phyloP scores from a whole-genome alignment of 352 stramenopile genomes.

The Chrysophaeum taylorii region DNA sequence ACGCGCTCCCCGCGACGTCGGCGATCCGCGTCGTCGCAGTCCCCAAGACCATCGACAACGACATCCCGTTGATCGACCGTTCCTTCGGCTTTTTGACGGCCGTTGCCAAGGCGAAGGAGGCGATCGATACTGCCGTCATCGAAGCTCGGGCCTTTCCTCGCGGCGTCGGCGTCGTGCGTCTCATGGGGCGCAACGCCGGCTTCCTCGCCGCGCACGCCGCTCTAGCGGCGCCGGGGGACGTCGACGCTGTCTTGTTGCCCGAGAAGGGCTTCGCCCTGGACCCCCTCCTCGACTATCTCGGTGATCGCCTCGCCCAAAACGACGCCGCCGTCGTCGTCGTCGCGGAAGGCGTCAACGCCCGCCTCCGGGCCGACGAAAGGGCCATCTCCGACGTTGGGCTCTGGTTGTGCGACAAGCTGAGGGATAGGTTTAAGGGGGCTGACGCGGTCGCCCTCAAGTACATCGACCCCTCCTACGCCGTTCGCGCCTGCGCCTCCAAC shows the following conservation, averaged over 20 bases:
- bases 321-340: constrained; percentile 88
- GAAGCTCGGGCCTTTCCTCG: constrained; percentile 69
- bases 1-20: constrained; percentile 38
- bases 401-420: constrained; percentile 48
- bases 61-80: constrained; percentile 48
- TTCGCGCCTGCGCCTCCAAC: constrained; percentile 80
- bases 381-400: constrained; percentile 48
- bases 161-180: constrained; percentile 85
- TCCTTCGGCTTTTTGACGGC: constrained; percentile 90
- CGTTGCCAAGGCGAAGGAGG: constrained; percentile 74
- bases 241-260: constrained; percentile 79
- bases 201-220: constrained; percentile 87
- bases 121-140: constrained; percentile 50
- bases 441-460: constrained; percentile 86
- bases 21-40: constrained; percentile 46
- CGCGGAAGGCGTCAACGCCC: constrained; percentile 68
- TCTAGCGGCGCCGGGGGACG: constrained; percentile 74
- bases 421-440: constrained; percentile 68
- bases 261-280: constrained; percentile 88
- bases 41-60: constrained; percentile 82
- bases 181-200: constrained; percentile 85
- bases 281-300: constrained; percentile 32
- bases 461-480: constrained; percentile 96
- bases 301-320: constrained; percentile 64
- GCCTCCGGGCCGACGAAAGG: constrained; percentile 25